phyloP scores from a whole-genome alignment of 1,284 basidiomycete species.

The Peniophora sp. region DNA sequence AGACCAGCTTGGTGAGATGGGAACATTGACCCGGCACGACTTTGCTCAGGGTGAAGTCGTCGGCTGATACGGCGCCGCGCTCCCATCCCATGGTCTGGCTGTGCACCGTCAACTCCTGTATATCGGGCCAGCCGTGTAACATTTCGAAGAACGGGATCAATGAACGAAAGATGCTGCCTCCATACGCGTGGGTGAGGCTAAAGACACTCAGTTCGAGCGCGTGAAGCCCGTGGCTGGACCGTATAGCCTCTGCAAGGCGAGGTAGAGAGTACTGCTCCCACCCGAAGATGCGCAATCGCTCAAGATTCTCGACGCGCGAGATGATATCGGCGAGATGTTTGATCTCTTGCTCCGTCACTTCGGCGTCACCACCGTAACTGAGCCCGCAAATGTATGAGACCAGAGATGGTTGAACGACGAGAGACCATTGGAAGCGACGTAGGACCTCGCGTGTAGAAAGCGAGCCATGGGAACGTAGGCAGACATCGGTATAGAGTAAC shows the following conservation, averaged over 20 bases:
- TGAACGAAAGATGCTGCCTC: neutral
- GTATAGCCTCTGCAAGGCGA: neutral
- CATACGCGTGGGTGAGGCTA: neutral
- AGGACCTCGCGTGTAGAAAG: neutral
- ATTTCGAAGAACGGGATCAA: constrained; percentile 1
- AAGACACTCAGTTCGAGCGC: neutral
- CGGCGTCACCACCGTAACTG: neutral
- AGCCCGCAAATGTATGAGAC: neutral
- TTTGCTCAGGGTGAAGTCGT: neutral
- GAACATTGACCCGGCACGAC: neutral
- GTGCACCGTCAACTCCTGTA: neutral
- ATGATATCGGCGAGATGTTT: neutral
- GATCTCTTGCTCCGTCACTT: neutral
- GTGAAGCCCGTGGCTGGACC: neutral
- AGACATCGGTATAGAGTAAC: neutral
- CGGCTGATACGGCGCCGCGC: neutral
- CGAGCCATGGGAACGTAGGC: neutral
- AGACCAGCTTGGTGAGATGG: neutral
- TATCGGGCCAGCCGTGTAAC: neutral
- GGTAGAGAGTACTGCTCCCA: neutral
- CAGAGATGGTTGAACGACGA: neutral
- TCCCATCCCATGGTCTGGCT: constrained; percentile 1
- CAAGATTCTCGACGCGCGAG: neutral
- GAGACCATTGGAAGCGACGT: neutral
- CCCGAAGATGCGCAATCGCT: neutral